A percentile compares a stretch with the other conserved stretches of the same genome.
Evolutionary conservation across 768 basidiomycete genomes (phyloP).

Genomic region (Tylopilus felleus): DNA sequence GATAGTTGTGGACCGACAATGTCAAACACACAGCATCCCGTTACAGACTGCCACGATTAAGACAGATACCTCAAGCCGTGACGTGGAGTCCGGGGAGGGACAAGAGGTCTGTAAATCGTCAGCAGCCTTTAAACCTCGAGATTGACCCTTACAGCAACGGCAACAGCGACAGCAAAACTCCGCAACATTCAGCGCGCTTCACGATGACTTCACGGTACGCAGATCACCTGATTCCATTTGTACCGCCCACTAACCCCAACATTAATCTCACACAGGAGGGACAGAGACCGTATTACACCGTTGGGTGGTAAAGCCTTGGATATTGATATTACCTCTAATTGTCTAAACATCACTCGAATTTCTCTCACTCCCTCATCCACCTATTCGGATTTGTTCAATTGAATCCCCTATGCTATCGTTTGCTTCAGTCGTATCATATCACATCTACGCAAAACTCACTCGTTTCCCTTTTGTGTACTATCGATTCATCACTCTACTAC

Average conservation of each 20-base stretch:
- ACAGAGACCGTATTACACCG: constrained; percentile 5
- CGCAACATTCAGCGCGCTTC: background rate
- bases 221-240: background rate
- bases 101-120: constrained; percentile 9
- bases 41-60: background rate
- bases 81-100: background rate
- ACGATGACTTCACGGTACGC: constrained; percentile 8
- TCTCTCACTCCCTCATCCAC: background rate
- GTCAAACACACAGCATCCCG: background rate
- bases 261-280: background rate
- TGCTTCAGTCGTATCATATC: background rate
- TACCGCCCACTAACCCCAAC: background rate
- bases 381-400: background rate
- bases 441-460: background rate
- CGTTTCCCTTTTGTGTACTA: background rate
- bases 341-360: background rate
- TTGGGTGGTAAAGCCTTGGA: constrained; percentile 7
- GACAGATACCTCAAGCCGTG: background rate
- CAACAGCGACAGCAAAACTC: constrained; percentile 2
- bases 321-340: background rate
- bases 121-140: background rate
- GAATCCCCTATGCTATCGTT: background rate
- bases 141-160: background rate
- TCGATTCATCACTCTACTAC: background rate
- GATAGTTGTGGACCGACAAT: constrained; percentile 14